Base-by-base conservation (phyloP, 169 alveolate species). In the Eimeria necatrix region DNA sequence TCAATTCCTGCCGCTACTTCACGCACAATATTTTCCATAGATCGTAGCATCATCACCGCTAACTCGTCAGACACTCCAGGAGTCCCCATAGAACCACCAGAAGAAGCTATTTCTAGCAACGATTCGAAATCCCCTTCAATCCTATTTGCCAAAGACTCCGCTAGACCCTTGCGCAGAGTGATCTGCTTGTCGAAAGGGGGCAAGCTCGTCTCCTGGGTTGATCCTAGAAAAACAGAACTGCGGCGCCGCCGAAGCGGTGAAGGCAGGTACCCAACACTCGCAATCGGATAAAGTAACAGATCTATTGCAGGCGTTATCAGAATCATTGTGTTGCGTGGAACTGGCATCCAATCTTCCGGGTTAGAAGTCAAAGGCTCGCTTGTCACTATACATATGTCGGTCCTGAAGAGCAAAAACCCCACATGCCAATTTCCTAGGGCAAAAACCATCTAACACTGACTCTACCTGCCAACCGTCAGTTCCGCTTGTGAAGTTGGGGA, bases 281-380 rank as follows among this genome's bases (percentile, higher is more conserved):
- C 60, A 22, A 93, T 93, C 53, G 93, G 95, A 48, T 93, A 90
- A 18, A 93, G 91, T 76, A 93, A 46, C 51, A 93, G 64, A 49
- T 93, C 95, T 70, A 83, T 84, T 12, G 89, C 70, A 18, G 89
- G 90, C 73, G 95, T 93, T n/a, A 84, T 64, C 49, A 93, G 49
- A 22, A 93, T 84, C 74, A 93, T 53, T 41, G 91, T 91, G 78
- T 93, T 93, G 73, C 89, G 88, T 24, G 96, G 96, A 48, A 93
- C 96, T 14, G 96, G 93, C 94, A 93, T 71, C 96, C 96, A 93
- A 64, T 93, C 94, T 60, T 84, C 95, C 24, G 95, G 92, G 71
- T 64, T 93, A 14, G 92, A 86, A 4, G 95, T 93, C 71, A 93
- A 64, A 26, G 95, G 95, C 93, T 93, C 95, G 81, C 93, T 81